Evolutionary conservation across 1,139 yeast genomes (phyloP).

Genomic region (Taiozyma sp.): DNA sequence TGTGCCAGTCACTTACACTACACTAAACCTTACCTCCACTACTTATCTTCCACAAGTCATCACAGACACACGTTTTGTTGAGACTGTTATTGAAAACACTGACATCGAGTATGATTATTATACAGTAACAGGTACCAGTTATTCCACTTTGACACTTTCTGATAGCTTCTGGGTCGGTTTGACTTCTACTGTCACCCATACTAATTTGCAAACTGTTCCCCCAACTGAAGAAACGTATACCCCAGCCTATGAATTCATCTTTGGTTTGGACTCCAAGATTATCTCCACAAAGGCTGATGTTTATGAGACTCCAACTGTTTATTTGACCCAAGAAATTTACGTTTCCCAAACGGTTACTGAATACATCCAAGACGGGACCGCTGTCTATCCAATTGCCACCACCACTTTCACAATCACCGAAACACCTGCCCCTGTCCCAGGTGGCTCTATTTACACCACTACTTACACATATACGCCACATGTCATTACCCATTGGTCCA

Average conservation of each 20-base stretch:
- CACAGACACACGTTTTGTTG: constrained; percentile 3
- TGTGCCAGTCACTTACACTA: constrained; percentile 1
- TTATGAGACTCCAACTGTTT: constrained; percentile 12
- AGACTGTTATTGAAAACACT: neutral
- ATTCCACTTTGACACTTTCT: constrained; percentile 12
- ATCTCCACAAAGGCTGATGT: constrained; percentile 11
- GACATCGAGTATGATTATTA: constrained; percentile 1
- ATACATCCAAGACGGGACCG: constrained; percentile 8
- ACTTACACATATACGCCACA: constrained; percentile 5
- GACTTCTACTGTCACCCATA: constrained; percentile 4
- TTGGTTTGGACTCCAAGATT: constrained; percentile 10
- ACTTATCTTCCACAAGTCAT: constrained; percentile 5
- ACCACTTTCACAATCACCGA: constrained; percentile 13
- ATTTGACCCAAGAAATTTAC: constrained; percentile 3
- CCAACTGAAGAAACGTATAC: constrained; percentile 5
- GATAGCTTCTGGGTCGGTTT: constrained; percentile 14
- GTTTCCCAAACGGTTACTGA: constrained; percentile 14
- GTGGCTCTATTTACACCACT: constrained; percentile 1
- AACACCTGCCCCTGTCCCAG: constrained; percentile 1
- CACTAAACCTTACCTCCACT: constrained; percentile 11
- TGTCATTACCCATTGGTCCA: neutral
- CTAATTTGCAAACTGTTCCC: constrained; percentile 2
- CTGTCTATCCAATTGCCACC: constrained; percentile 14
- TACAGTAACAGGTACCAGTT: constrained; percentile 11
- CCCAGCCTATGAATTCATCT: constrained; percentile 10